Evolutionary conservation across 352 stramenopile genomes (phyloP).

Genomic region (Phytophthora chlamydospora): DNA sequence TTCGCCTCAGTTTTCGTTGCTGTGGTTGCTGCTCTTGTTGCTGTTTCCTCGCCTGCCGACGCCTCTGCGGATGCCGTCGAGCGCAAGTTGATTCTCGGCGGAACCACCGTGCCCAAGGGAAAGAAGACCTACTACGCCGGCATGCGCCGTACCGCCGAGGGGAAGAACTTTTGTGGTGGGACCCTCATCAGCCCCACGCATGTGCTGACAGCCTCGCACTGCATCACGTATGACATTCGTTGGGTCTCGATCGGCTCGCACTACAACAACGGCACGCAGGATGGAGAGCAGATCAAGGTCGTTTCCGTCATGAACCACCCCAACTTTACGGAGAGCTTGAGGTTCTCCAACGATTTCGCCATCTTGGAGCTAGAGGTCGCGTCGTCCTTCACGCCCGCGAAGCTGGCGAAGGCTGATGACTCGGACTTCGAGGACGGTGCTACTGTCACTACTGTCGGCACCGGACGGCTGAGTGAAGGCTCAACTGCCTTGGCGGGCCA

Average conservation of each 20-base stretch:
- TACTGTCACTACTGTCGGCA: conserved; percentile 31
- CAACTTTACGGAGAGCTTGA: conserved; percentile 38
- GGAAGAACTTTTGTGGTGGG: conserved; percentile 38
- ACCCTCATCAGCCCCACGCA: conserved; percentile 57
- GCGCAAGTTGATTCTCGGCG: conserved; percentile 55
- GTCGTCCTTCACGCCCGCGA: conserved; percentile 41
- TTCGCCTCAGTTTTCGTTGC: conserved; percentile 23
- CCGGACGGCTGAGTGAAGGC: conserved; percentile 32
- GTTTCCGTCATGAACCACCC: conserved; percentile 54
- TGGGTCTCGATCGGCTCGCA: conserved; percentile 65
- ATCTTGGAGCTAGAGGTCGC: conserved; percentile 56
- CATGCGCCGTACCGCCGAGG: conserved; percentile 29
- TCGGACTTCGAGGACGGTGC: conserved; percentile 37
- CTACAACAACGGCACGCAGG: conserved; percentile 47
- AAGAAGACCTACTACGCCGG: conserved; percentile 49
- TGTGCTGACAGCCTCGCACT: conserved; percentile 54
- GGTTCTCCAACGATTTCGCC: conserved; percentile 53
- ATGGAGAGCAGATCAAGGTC: conserved; percentile 58
- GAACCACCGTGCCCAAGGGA: conserved; percentile 42
- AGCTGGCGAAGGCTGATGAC: conserved; percentile 34
- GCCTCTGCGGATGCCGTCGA: conserved; percentile 16
- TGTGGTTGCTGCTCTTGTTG: conserved; percentile 17
- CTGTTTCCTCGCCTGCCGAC: neutral
- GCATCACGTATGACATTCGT: conserved; percentile 38
- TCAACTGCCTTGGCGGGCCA: conserved; percentile 14